Evolutionary conservation across 495 filamentous ascomycete species (phyloP).

Genomic region (Neurospora tetrasperma): DNA sequence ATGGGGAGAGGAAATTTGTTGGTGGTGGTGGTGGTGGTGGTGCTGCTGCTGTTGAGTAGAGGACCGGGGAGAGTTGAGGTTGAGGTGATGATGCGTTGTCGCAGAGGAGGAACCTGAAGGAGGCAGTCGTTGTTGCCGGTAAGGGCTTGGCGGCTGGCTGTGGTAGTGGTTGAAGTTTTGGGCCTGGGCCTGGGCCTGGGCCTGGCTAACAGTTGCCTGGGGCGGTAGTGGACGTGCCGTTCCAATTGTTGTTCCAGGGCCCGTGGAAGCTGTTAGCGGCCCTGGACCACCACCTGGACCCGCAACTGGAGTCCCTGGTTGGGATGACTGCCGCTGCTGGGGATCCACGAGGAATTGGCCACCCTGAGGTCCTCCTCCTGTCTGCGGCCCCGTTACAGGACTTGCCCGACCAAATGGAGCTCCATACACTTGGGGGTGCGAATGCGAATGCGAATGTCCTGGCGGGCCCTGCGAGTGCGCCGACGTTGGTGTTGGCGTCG

Average conservation of each 20-base stretch:
- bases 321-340: constrained; percentile 39
- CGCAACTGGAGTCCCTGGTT: constrained; percentile 46
- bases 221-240: not conserved
- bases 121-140: constrained; percentile 40
- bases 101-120: constrained; percentile 11
- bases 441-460: constrained; percentile 36
- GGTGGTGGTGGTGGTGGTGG: not conserved
- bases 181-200: constrained; percentile 11
- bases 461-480: constrained; percentile 38
- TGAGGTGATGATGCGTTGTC: constrained; percentile 18
- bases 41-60: not conserved
- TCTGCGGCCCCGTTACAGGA: constrained; percentile 34
- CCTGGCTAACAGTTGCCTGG: constrained; percentile 18
- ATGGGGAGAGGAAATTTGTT: constrained; percentile 11
- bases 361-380: not conserved
- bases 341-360: constrained; percentile 18
- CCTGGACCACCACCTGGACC: constrained; percentile 35
- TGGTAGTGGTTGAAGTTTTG: constrained; percentile 14
- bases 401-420: constrained; percentile 42
- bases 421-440: constrained; percentile 39
- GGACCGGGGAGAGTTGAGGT: not conserved
- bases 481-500: constrained; percentile 47
- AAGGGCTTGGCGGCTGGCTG: constrained; percentile 42
- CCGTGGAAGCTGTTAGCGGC: not conserved
- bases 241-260: not conserved